A percentile compares a stretch with the other conserved stretches of the same genome.
These are phyloP conservation scores for Akanthomyces muscarius DNA, from an alignment of 2,329 filamentous ascomycete genomes.

Conservation along the genomic window DNA sequence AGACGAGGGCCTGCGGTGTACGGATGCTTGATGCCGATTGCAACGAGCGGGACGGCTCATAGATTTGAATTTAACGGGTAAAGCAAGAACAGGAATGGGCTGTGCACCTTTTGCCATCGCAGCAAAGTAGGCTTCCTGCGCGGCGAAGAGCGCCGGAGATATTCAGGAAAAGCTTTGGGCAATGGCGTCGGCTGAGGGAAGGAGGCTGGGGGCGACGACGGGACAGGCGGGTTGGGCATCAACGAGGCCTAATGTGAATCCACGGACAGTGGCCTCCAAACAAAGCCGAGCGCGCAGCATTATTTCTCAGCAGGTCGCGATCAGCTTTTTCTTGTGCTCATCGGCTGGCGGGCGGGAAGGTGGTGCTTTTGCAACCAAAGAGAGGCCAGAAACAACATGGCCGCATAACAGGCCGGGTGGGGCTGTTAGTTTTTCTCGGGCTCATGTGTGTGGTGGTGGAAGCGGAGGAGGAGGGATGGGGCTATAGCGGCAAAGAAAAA, in stretches of 20 bases:
- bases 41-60: too few relatives aligned
- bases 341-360: neutral
- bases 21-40: too few relatives aligned
- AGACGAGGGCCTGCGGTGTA: neutral
- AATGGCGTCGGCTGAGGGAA: neutral
- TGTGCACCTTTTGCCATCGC: too few relatives aligned
- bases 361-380: neutral
- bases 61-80: too few relatives aligned
- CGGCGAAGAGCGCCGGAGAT: too few relatives aligned
- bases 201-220: neutral
- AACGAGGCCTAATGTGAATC: neutral
- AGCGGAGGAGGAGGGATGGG: neutral
- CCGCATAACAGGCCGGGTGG: slow-evolving; percentile 13
- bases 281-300: neutral
- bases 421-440: neutral
- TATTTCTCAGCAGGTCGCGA: too few relatives aligned
- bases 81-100: too few relatives aligned
- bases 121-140: too few relatives aligned
- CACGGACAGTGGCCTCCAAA: neutral
- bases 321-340: neutral
- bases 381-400: neutral
- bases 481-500: neutral
- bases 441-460: neutral
- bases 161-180: too few relatives aligned
- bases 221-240: neutral